phyloP scores from a whole-genome alignment of 371 early-diverging fungal genomes.

The Vairimorpha apis region DNA sequence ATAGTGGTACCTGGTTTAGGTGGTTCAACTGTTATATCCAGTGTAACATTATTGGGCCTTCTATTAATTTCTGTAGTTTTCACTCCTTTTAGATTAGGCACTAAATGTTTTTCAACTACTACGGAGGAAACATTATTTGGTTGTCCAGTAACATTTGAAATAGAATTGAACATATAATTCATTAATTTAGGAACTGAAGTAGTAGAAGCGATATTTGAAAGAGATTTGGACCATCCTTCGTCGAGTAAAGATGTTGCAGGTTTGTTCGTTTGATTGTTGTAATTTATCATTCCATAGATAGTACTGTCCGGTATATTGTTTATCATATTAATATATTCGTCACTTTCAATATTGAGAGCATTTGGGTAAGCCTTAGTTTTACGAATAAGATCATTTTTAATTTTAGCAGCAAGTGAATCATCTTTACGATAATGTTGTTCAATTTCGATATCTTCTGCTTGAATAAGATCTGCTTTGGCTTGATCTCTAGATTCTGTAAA shows the following conservation, averaged over 20 bases:
- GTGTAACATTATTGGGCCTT: conserved; percentile 3
- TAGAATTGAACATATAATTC: conserved; percentile 15
- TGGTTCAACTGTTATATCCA: not conserved
- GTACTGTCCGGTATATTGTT: conserved; percentile 10
- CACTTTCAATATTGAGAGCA: not conserved
- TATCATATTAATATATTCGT: conserved; percentile 22
- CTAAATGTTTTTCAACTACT: conserved; percentile 8
- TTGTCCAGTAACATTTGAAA: conserved; percentile 26
- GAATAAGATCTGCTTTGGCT: conserved; percentile 8
- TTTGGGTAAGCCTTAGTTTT: conserved; percentile 9
- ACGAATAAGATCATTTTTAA: conserved; percentile 32
- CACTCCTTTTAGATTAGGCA: conserved; percentile 33
- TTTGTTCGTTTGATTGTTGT: conserved; percentile 6
- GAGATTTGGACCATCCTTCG: conserved; percentile 14
- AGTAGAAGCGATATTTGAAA: not conserved
- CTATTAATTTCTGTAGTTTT: not conserved
- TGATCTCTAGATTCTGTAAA: conserved; percentile 32
- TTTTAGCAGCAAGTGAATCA: not conserved
- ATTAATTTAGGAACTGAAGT: conserved; percentile 1
- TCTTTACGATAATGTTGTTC: not conserved
- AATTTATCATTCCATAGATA: conserved; percentile 19
- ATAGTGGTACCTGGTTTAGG: conserved; percentile 10
- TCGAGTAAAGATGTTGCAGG: not conserved
- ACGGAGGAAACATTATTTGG: conserved; percentile 15
- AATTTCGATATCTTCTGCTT: conserved; percentile 6